These are phyloP conservation scores for Aspergillus indologenus DNA, from an alignment of 495 filamentous ascomycete genomes.

Conservation along the genomic window DNA sequence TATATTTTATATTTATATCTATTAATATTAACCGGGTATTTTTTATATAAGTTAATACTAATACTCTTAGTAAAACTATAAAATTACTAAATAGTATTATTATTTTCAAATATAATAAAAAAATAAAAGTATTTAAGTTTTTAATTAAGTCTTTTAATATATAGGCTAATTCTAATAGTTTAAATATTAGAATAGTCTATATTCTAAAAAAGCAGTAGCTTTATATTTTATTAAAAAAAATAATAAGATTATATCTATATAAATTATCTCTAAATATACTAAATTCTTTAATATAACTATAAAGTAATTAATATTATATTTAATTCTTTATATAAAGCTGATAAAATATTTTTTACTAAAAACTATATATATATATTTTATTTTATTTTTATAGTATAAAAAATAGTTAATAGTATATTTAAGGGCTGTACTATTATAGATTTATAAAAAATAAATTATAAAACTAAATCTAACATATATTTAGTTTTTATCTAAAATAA, in stretches of 20 bases:
- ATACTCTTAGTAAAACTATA: not conserved
- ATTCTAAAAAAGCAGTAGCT: not conserved
- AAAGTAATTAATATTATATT: not conserved
- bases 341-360: not conserved
- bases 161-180: not conserved
- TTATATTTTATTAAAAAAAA: not conserved
- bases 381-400: not conserved
- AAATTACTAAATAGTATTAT: not conserved
- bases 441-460: not conserved
- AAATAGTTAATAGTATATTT: not conserved
- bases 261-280: not conserved
- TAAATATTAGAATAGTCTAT: not conserved
- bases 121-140: not conserved
- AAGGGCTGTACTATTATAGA: not conserved
- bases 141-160: not conserved
- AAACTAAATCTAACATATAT: not conserved
- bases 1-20: not conserved
- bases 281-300: not conserved
- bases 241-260: not conserved
- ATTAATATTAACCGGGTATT: not conserved
- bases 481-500: not conserved
- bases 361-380: not conserved
- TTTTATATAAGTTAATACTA: not conserved
- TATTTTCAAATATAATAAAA: not conserved
- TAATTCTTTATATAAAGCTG: not conserved